Conservation (phyloP, 2,329 filamentous ascomycete species). For the Verticillium alfalfae region DNA sequence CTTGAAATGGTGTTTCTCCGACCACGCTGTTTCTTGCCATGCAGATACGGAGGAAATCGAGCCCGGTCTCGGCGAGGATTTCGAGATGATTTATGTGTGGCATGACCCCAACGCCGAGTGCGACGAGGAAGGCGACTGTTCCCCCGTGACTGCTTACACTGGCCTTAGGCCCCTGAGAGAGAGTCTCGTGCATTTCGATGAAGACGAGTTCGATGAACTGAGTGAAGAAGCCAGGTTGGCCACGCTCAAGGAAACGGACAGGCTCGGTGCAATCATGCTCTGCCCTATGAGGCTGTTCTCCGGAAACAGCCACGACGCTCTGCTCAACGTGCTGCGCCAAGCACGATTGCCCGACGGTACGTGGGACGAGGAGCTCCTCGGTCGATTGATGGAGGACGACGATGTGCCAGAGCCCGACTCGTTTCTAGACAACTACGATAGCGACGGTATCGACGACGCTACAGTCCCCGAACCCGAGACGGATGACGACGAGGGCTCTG, state of each 20-base stretch:
- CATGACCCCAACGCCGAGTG: neutral
- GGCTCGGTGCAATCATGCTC: neutral
- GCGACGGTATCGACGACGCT: slow-evolving; percentile 31
- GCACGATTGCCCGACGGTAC: neutral
- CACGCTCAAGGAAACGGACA: neutral
- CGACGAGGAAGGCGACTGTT: neutral
- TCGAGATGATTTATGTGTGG: neutral
- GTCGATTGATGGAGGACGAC: neutral
- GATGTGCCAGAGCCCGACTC: neutral
- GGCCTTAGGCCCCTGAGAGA: neutral
- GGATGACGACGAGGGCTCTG: slow-evolving; percentile 7
- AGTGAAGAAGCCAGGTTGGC: neutral
- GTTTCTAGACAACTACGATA: slow-evolving; percentile 25
- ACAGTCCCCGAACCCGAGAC: slow-evolving; percentile 14
- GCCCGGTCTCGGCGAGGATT: neutral
- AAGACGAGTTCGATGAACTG: neutral
- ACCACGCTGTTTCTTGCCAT: neutral
- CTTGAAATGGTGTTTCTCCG: neutral
- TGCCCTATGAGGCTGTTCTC: neutral
- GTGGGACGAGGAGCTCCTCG: neutral
- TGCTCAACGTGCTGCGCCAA: neutral
- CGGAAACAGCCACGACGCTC: neutral
- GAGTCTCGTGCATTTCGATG: neutral
- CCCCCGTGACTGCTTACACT: neutral
- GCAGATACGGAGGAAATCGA: neutral